A percentile compares a stretch with the other conserved stretches of the same genome.
Conservation (phyloP, 495 filamentous ascomycete species). For the Astrothelium subdiscretum region DNA sequence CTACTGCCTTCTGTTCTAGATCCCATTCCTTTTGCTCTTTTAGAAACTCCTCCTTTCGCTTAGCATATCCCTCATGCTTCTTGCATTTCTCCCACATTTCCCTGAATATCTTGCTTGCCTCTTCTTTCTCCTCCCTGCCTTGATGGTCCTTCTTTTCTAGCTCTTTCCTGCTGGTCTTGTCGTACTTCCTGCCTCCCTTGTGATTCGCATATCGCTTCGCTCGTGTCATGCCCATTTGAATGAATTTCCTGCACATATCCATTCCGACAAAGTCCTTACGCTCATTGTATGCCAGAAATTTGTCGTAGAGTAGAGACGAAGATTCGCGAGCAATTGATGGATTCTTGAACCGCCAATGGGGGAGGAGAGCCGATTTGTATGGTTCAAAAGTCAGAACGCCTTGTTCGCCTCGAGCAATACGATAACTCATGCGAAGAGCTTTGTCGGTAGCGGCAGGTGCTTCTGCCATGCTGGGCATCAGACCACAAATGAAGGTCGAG, state of each 20-base stretch:
- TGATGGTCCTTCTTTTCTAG: conserved; percentile 16
- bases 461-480: background rate
- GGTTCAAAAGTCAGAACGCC: conserved; percentile 42
- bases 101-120: conserved; percentile 26
- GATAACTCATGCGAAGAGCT: conserved; percentile 33
- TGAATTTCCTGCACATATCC: conserved; percentile 43
- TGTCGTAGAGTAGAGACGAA: conserved; percentile 26
- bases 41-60: conserved; percentile 30
- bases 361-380: conserved; percentile 41
- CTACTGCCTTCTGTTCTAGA: conserved; percentile 12
- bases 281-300: conserved; percentile 32
- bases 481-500: background rate
- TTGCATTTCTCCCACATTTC: conserved; percentile 34
- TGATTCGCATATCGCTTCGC: conserved; percentile 40
- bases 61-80: conserved; percentile 29
- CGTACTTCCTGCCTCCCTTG: conserved; percentile 39
- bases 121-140: conserved; percentile 24
- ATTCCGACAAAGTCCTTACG: conserved; percentile 41
- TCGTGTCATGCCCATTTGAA: conserved; percentile 46
- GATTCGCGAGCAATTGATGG: conserved; percentile 30
- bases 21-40: conserved; percentile 32
- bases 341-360: conserved; percentile 40
- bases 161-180: conserved; percentile 20
- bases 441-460: conserved; percentile 14
- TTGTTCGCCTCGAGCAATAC: conserved; percentile 41